phyloP scores from a whole-genome alignment of 2,329 filamentous ascomycete species.

The Colletotrichum sp. region DNA sequence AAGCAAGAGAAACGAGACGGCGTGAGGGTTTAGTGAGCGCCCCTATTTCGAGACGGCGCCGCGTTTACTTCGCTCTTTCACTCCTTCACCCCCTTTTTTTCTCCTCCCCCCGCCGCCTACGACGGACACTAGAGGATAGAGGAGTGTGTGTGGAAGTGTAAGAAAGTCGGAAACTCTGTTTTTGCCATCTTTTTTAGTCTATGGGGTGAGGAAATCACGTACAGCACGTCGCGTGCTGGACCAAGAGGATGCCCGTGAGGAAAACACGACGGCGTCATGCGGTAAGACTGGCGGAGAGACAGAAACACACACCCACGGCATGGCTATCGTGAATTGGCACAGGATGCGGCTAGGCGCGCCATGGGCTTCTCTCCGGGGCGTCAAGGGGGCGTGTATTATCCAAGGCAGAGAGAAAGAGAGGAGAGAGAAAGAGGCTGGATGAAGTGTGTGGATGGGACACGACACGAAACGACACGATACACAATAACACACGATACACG shows the following conservation, averaged over 20 bases:
- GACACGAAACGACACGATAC: neutral
- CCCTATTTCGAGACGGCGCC: neutral
- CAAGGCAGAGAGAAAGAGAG: neutral
- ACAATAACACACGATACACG: neutral
- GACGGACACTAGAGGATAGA: neutral
- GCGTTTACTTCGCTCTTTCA: neutral
- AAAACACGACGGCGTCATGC: conserved; percentile 11
- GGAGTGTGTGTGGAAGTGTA: neutral
- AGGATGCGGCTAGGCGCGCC: neutral
- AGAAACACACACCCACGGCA: neutral
- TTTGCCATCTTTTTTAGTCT: neutral
- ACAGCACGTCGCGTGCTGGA: neutral
- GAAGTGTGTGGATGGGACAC: neutral
- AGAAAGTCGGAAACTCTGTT: neutral
- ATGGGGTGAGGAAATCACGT: neutral
- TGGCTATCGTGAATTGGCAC: neutral
- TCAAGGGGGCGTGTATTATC: neutral
- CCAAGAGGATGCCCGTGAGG: neutral
- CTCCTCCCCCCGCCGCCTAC: neutral
- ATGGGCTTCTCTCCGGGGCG: neutral
- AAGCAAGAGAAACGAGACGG: neutral
- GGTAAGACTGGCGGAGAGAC: conserved; percentile 11
- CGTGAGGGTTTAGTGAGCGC: neutral
- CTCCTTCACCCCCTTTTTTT: neutral
- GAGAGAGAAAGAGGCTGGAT: neutral